phyloP scores from a whole-genome alignment of 208 protist genomes.

The Crithidia expoeki region DNA sequence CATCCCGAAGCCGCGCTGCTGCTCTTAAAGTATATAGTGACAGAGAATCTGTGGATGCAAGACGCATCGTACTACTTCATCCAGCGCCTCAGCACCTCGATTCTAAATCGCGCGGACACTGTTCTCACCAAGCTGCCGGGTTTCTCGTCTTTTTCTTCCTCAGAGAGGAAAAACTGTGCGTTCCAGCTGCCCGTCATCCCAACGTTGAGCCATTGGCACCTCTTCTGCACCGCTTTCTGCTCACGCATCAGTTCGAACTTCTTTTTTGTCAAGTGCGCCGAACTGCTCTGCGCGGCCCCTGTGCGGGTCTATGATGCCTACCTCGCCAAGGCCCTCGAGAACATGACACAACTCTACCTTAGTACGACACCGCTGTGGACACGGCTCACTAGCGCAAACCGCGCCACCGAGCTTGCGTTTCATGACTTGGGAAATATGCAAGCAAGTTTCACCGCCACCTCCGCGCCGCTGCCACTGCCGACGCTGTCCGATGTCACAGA shows the following conservation, averaged over 20 bases:
- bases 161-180: not conserved
- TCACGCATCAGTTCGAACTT: conserved; percentile 54
- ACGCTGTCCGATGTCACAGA: conserved; percentile 33
- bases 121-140: conserved; percentile 17
- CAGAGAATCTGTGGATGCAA: conserved; percentile 40
- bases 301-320: conserved; percentile 38
- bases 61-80: conserved; percentile 41
- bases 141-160: conserved; percentile 5
- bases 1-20: conserved; percentile 47
- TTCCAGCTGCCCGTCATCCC: conserved; percentile 34
- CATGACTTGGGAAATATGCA: not conserved
- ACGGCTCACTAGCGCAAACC: conserved; percentile 23
- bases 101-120: conserved; percentile 34
- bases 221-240: conserved; percentile 74
- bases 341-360: conserved; percentile 37
- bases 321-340: conserved; percentile 30
- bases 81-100: conserved; percentile 27
- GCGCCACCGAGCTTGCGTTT: conserved; percentile 21
- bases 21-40: conserved; percentile 49
- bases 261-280: conserved; percentile 69
- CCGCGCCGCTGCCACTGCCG: conserved; percentile 11
- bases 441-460: too few species aligned
- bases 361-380: conserved; percentile 32
- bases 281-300: conserved; percentile 52
- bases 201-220: conserved; percentile 67